phyloP scores from a whole-genome alignment of 2,329 filamentous ascomycete genomes.

The Aureobasidium leucospermi region DNA sequence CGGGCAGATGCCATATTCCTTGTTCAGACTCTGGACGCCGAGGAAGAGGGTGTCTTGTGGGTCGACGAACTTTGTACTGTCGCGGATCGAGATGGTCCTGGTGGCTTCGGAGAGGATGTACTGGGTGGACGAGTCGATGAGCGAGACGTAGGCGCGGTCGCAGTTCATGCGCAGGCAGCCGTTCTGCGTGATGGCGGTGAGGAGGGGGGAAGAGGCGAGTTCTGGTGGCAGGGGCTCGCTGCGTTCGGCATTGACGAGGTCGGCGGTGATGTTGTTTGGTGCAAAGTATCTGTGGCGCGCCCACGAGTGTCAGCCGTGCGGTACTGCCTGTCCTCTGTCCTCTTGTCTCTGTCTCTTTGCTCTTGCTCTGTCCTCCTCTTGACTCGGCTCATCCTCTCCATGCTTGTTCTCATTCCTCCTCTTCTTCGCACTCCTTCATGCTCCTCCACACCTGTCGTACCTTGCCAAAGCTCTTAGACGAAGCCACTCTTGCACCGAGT shows the following conservation, averaged over 20 bases:
- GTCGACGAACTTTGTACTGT: slow-evolving; percentile 10
- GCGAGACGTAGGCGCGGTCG: slow-evolving; percentile 29
- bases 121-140: slow-evolving; percentile 29
- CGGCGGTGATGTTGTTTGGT: slow-evolving; percentile 4
- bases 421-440: too few relatives aligned
- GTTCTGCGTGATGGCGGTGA: slow-evolving; percentile 26
- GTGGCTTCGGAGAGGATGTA: slow-evolving; percentile 34
- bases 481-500: slow-evolving; percentile 6
- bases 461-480: slow-evolving; percentile 1
- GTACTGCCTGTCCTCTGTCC: too few relatives aligned
- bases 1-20: slow-evolving; percentile 27
- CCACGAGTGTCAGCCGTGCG: too few relatives aligned
- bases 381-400: too few relatives aligned
- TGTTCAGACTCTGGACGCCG: slow-evolving; percentile 23
- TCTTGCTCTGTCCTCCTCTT: too few relatives aligned
- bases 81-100: slow-evolving; percentile 21
- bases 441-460: background rate
- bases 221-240: background rate
- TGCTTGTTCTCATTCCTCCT: too few relatives aligned
- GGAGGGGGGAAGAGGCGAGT: background rate
- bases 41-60: slow-evolving; percentile 27
- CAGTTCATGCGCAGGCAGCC: slow-evolving; percentile 28
- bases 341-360: too few relatives aligned
- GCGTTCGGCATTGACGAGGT: background rate
- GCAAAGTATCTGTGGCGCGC: background rate